phyloP scores from a whole-genome alignment of 495 filamentous ascomycete species.

The Aspergillus steynii region DNA sequence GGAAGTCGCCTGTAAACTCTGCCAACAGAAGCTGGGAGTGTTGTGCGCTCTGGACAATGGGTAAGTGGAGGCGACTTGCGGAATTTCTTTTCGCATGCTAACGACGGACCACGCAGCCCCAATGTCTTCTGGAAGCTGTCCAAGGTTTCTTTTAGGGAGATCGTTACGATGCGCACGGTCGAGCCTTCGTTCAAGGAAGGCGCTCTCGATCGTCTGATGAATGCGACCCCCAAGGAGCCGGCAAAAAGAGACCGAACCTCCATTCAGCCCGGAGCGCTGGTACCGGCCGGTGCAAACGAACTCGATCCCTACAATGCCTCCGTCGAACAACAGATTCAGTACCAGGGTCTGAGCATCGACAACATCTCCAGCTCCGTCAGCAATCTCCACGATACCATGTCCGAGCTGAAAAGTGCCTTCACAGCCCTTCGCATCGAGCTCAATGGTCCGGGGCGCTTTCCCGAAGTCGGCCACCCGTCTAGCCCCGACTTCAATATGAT shows the following conservation, averaged over 20 bases:
- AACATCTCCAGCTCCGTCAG: conserved; percentile 48
- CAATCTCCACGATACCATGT: conserved; percentile 47
- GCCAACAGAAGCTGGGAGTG: conserved; percentile 45
- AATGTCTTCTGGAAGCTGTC: conserved; percentile 49
- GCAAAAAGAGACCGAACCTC: conserved; percentile 20
- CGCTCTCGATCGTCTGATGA: conserved; percentile 33
- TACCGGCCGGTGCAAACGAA: conserved; percentile 27
- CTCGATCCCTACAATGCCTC: conserved; percentile 20
- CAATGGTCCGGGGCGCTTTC: conserved; percentile 30
- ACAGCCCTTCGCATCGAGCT: conserved; percentile 45
- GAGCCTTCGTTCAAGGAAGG: conserved; percentile 42
- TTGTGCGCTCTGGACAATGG: conserved; percentile 41
- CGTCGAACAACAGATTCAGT: conserved; percentile 42
- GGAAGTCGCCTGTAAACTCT: conserved; percentile 46
- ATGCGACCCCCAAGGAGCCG: conserved; percentile 27
- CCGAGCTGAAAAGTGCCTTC: conserved; percentile 46
- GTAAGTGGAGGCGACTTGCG: conserved; percentile 28
- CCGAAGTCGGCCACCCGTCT: conserved; percentile 16
- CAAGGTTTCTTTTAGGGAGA: conserved; percentile 46
- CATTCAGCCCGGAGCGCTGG: conserved; percentile 28
- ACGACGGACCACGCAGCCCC: conserved; percentile 28
- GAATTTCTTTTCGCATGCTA: not conserved
- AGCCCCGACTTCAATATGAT: conserved; percentile 42
- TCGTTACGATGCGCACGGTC: conserved; percentile 47
- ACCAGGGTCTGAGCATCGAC: conserved; percentile 44